Base-by-base conservation (phyloP, 140 eudicot genomes). In the Stevia rebaudiana region DNA sequence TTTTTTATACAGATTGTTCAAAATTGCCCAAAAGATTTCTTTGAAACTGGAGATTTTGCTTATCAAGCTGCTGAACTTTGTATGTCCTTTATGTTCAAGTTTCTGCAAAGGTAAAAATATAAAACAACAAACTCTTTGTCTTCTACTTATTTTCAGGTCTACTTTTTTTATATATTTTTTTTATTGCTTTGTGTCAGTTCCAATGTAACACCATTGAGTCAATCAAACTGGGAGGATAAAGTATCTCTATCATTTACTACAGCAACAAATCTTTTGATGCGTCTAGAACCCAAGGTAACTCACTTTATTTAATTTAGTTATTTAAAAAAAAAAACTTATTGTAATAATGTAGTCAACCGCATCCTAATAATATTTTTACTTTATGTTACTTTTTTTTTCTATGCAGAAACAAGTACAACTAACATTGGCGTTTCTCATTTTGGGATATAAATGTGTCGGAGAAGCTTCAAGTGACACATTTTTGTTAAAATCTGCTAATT, bases 1-100 rank as follows among this genome's bases (percentile, higher is more conserved):
- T 58, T 84, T 50, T 62, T 55, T 64, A 52, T 28, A 58, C 92
- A 91, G 98, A 77, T 91, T 60, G 74, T 91, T 75, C 80, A 88
- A 69, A 83, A 86, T 74, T 91, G 98, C 76, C 98, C 98, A 25
- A 71, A 71, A 61, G 80, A 85, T 23, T 91, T 87, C 73, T 79
- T 87, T 52, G 85, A 79, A 67, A 73, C 71, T 1, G 89, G 83
- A 63, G 71, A 50, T 62, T 83, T 85, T 67, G 70, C 86, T 23
- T 65, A 64, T 63, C 82, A 84, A 65, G 83, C 81, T 36, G 74
- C 80, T 6, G 98, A 91, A 75, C 86, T 91, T 50, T 87, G 92
- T 78, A 59, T 81, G 81, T 78, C 89, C 65, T 88, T 84, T 71
- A 80, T 83, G 61, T 85, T 80, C 70, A 87, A 80, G 79, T 68